Evolutionary conservation across 2,329 filamentous ascomycete species (phyloP).

Genomic region (Plectosphaerella plurivora): DNA sequence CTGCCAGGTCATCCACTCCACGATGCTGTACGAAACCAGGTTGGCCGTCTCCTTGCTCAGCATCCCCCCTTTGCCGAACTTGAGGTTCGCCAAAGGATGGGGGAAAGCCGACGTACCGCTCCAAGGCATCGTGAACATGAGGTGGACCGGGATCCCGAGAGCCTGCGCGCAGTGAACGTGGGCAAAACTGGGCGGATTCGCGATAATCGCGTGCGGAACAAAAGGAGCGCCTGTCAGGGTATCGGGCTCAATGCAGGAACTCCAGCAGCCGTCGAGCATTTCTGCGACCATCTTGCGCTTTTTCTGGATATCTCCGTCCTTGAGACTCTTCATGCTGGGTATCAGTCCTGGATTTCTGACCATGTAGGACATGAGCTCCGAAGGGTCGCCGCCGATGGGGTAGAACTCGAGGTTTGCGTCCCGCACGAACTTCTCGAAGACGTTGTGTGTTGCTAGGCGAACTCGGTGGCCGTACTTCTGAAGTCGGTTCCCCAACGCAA

Average conservation of each 20-base stretch:
- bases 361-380: conserved; percentile 30
- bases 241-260: conserved; percentile 15
- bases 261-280: conserved; percentile 18
- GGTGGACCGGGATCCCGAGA: conserved; percentile 36
- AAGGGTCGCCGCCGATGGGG: conserved; percentile 47
- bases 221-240: conserved; percentile 25
- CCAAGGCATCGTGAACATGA: conserved; percentile 65
- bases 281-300: conserved; percentile 17
- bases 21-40: conserved; percentile 65
- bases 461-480: conserved; percentile 44
- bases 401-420: conserved; percentile 47
- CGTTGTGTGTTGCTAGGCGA: conserved; percentile 44
- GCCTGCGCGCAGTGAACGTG: conserved; percentile 42
- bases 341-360: conserved; percentile 21
- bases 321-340: conserved; percentile 18
- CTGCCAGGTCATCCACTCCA: conserved; percentile 76
- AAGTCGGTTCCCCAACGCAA: conserved; percentile 45
- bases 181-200: conserved; percentile 42
- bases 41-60: conserved; percentile 64
- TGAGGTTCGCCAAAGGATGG: conserved; percentile 68
- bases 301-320: conserved; percentile 18
- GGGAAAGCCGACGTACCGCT: conserved; percentile 68
- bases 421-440: conserved; percentile 44
- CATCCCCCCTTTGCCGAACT: conserved; percentile 45
- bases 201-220: conserved; percentile 44